These are phyloP conservation scores for Vaccinium macrocarpon DNA, from an alignment of 148 eudicot genomes.

Conservation along the genomic window DNA sequence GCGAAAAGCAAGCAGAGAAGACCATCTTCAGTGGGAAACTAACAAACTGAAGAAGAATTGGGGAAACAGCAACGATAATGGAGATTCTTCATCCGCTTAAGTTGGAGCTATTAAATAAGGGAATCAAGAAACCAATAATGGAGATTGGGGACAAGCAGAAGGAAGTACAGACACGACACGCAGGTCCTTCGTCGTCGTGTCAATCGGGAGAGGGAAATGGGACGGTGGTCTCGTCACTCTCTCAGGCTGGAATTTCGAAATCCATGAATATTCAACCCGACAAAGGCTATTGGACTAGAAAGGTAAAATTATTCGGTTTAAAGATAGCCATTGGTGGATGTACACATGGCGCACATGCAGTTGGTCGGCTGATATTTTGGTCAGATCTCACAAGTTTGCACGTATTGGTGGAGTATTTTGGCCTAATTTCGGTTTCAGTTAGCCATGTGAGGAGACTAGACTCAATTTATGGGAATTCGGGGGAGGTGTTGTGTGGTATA, in stretches of 20 bases:
- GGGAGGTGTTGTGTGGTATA: too few relatives aligned
- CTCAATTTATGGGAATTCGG: too few relatives aligned
- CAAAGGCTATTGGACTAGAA: background rate
- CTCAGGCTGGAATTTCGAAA: background rate
- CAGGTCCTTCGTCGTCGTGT: background rate
- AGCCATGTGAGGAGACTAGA: too few relatives aligned
- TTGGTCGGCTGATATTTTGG: background rate
- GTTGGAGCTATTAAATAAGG: background rate
- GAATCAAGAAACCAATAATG: background rate
- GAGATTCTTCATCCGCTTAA: conserved; percentile 14
- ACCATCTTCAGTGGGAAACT: conserved; percentile 35
- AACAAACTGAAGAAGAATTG: background rate
- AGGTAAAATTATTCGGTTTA: background rate
- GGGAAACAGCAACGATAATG: background rate
- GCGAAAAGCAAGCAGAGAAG: conserved; percentile 44
- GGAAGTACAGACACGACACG: background rate
- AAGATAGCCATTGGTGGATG: background rate
- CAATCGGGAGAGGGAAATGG: background rate
- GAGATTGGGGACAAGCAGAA: background rate
- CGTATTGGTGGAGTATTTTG: background rate
- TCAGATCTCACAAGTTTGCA: background rate
- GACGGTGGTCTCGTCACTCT: background rate
- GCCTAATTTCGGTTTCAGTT: too few relatives aligned
- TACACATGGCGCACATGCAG: conserved; percentile 14
- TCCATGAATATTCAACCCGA: background rate